Evolutionary conservation across 2,329 filamentous ascomycete species (phyloP), one percentile per base, ranked within the genome.

Genomic region (Cordyceps pruinosa): DNA sequence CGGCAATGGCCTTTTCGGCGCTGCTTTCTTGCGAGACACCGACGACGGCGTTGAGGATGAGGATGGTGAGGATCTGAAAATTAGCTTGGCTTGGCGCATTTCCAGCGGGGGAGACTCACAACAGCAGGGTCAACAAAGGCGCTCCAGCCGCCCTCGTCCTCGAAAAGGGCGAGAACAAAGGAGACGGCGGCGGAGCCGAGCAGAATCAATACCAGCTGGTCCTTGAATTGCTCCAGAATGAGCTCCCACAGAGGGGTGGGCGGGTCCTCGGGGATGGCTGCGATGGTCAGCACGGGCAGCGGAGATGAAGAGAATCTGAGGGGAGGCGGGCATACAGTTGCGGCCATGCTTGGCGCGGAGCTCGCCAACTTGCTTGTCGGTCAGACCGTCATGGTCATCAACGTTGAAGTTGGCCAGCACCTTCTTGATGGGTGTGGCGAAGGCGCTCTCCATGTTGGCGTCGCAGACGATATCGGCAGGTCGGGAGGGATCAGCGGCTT

Each of bases 11-110:
- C 77, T 97, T 97, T 73, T 99, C 94, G 63, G 94, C 94, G 69
- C 92, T 97, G 75, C 90, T 97, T 79, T 99, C 94, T 79, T 99
- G 94, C 57, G 93, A 97, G 28, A 99, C 94, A 70, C 94, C 94
- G 62, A 99, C 94, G 64, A 99, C 87, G 60, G 94, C 89, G 75
- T 99, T 99, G 66, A 99, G 85, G 62, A 99, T 88, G 46, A 99
- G 81, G 68, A 99, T 99, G 26, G 93, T 97, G 62, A 99, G 82
- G 65, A 99, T 99, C 89, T 95, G 60, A 28, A 46, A 34, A 56
- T 56, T 56, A 58, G 58, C 25, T 42, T 37, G n/a, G 41, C 37
- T 28, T 28, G n/a, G 17, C 41, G 39, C 42, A 6, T 23, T 23
- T 23, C 12, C 46, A 41, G 21, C 13, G 12, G 10, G 12, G 5